Evolutionary conservation across 352 stramenopile genomes (phyloP).

Genomic region (Phytophthora megakarya): DNA sequence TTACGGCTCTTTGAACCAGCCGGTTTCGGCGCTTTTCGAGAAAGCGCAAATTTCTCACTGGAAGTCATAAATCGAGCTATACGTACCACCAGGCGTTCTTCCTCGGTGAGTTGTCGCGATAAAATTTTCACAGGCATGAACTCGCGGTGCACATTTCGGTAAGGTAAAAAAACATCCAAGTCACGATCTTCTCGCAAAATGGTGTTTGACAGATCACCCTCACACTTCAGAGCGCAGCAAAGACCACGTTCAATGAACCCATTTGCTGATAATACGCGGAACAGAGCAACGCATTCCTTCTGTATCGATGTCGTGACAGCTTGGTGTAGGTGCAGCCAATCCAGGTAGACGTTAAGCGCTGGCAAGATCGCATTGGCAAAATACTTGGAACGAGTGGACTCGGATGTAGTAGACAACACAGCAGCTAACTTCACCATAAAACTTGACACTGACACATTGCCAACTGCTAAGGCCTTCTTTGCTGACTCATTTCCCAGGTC

Average conservation of each 20-base stretch:
- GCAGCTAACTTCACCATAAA: slow-evolving; percentile 23
- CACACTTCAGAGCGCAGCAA: slow-evolving; percentile 23
- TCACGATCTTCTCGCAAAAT: slow-evolving; percentile 49
- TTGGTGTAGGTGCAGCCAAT: slow-evolving; percentile 48
- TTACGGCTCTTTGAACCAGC: background rate
- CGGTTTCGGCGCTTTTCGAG: background rate
- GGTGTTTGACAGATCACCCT: slow-evolving; percentile 13
- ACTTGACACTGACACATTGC: slow-evolving; percentile 5
- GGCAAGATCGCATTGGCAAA: slow-evolving; percentile 48
- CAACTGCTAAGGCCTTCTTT: slow-evolving; percentile 12
- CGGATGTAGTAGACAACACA: slow-evolving; percentile 23
- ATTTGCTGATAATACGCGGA: slow-evolving; percentile 24
- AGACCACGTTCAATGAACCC: slow-evolving; percentile 31
- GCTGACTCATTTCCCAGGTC: background rate
- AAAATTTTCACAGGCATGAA: background rate
- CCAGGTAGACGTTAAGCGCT: slow-evolving; percentile 41
- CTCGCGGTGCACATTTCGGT: slow-evolving; percentile 8
- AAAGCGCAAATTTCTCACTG: slow-evolving; percentile 35
- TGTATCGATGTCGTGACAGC: slow-evolving; percentile 14
- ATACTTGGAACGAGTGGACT: slow-evolving; percentile 26
- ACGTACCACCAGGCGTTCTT: slow-evolving; percentile 29
- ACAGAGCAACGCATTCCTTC: slow-evolving; percentile 19
- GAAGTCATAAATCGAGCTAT: slow-evolving; percentile 28
- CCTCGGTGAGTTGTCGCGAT: slow-evolving; percentile 12
- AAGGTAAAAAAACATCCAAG: slow-evolving; percentile 47